Conservation (phyloP, 495 filamentous ascomycete species). For the Acidomyces sp. region DNA sequence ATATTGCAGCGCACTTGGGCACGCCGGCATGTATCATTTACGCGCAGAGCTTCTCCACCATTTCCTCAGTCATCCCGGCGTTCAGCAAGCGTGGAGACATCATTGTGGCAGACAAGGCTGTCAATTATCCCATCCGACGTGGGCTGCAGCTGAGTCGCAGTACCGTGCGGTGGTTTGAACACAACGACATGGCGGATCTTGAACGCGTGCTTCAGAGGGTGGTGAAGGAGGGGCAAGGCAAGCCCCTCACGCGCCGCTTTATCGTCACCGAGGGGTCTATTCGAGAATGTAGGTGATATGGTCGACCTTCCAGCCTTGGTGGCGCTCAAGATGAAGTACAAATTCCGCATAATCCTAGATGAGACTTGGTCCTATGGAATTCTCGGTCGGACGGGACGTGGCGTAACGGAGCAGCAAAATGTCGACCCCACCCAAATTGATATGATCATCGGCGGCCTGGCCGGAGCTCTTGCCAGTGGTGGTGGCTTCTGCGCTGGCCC, state of each 20-base stretch:
- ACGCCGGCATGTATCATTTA: conserved; percentile 84
- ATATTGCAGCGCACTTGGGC: conserved; percentile 81
- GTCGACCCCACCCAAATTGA: conserved; percentile 83
- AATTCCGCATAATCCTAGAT: conserved; percentile 93
- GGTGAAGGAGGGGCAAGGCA: conserved; percentile 71
- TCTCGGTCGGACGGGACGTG: conserved; percentile 77
- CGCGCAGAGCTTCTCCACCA: conserved; percentile 87
- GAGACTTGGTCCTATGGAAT: conserved; percentile 96
- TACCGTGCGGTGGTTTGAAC: conserved; percentile 84
- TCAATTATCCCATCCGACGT: conserved; percentile 87
- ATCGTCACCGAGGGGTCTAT: conserved; percentile 93
- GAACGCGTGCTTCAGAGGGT: conserved; percentile 76
- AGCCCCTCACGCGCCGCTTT: conserved; percentile 82
- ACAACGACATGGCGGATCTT: conserved; percentile 90
- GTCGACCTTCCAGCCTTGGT: conserved; percentile 73
- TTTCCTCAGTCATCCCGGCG: conserved; percentile 83
- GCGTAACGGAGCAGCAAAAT: conserved; percentile 89
- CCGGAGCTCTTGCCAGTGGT: conserved; percentile 78
- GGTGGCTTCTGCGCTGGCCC: conserved; percentile 91
- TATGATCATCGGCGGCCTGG: conserved; percentile 89
- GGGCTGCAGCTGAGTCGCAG: conserved; percentile 87
- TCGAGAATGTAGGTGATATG: conserved; percentile 81
- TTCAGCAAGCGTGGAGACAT: conserved; percentile 97
- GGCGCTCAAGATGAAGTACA: conserved; percentile 85
- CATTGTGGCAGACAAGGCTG: conserved; percentile 91